Evolutionary conservation across 2,329 filamentous ascomycete species (phyloP).

Genomic region (Drechslerella coelobrocha): DNA sequence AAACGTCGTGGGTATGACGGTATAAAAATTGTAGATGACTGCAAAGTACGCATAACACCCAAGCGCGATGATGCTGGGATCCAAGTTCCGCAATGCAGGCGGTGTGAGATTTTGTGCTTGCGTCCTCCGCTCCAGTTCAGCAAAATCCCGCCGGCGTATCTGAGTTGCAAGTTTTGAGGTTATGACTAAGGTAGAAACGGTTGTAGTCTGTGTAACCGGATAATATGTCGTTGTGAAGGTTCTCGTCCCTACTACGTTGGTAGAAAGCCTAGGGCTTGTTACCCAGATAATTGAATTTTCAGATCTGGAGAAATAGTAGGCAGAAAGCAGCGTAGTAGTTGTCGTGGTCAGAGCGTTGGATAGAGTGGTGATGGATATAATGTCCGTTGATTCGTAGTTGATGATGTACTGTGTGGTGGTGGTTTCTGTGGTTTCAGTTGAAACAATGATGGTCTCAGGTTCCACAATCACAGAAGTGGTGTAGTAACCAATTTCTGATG

Average conservation of each 20-base stretch:
- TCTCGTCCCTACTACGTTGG: background rate
- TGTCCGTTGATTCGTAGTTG: background rate
- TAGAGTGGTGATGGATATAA: conserved; percentile 5
- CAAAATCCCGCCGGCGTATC: background rate
- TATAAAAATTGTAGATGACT: conserved; percentile 1
- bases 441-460: background rate
- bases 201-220: background rate
- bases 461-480: conserved; percentile 17
- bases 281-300: background rate
- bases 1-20: conserved; percentile 10
- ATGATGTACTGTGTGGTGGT: background rate
- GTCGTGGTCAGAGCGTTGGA: conserved; percentile 2
- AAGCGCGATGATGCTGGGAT: conserved; percentile 16
- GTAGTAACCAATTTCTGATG: conserved; percentile 33
- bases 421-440: conserved; percentile 3
- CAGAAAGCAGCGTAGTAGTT: conserved; percentile 7
- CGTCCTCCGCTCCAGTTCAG: background rate
- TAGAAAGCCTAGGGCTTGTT: background rate
- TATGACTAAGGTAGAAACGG: background rate
- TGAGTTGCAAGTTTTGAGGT: background rate
- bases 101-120: conserved; percentile 21
- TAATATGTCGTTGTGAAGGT: background rate
- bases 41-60: conserved; percentile 19
- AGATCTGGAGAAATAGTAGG: background rate
- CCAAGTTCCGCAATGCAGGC: background rate